Evolutionary conservation across 2,329 filamentous ascomycete genomes (phyloP).

Genomic region (Calonectria fujianensis): DNA sequence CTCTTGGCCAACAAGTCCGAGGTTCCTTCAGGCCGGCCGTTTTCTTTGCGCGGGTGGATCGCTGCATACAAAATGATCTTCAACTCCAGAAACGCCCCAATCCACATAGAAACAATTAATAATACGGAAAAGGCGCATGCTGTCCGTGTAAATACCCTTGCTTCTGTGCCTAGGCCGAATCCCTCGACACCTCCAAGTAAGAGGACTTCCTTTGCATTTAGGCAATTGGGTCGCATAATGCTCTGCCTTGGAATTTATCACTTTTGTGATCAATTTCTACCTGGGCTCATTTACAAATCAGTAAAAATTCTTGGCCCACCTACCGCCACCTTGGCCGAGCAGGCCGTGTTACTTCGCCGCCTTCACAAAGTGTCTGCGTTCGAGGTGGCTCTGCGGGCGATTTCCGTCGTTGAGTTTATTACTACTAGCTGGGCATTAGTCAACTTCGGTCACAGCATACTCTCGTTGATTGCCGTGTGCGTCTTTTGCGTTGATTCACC

Average conservation of each 20-base stretch:
- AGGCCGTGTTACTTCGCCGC: constrained; percentile 19
- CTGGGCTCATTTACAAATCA: background rate
- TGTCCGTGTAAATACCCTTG: background rate
- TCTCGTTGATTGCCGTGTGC: constrained; percentile 15
- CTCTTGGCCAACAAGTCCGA: constrained; percentile 20
- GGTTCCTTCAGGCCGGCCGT: constrained; percentile 7
- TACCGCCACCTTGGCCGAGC: constrained; percentile 19
- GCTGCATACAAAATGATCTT: constrained; percentile 28
- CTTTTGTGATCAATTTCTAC: constrained; percentile 5
- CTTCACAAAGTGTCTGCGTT: constrained; percentile 14
- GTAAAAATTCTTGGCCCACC: constrained; percentile 9
- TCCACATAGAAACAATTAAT: constrained; percentile 3
- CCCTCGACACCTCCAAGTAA: constrained; percentile 10
- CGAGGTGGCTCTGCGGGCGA: constrained; percentile 14
- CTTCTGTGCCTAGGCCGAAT: background rate
- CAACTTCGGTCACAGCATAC: constrained; percentile 15
- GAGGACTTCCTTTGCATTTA: constrained; percentile 21
- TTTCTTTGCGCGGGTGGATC: constrained; percentile 23
- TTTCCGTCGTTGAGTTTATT: constrained; percentile 25
- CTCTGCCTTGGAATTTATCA: constrained; percentile 23
- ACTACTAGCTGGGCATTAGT: constrained; percentile 20
- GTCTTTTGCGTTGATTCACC: constrained; percentile 22
- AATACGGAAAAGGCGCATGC: background rate
- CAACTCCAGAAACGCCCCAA: constrained; percentile 21
- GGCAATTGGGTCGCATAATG: constrained; percentile 9